A percentile compares a stretch with the other conserved stretches of the same genome.
Evolutionary conservation across 345 rosid species (phyloP).

Genomic region (Clausena lansium): DNA sequence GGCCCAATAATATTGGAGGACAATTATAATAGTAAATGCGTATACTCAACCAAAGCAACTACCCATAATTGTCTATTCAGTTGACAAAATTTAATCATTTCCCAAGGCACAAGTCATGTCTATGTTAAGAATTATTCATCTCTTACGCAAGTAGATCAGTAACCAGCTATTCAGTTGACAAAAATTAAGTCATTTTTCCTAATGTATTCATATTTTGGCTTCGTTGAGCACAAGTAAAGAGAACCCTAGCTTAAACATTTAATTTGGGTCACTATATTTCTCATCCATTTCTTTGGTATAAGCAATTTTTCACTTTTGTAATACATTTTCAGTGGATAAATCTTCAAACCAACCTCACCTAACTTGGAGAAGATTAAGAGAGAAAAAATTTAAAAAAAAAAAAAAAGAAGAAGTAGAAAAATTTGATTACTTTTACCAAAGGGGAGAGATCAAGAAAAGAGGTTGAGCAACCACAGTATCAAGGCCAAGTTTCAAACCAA

Average conservation of each 20-base stretch:
- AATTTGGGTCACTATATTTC: neutral
- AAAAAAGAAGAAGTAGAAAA: neutral
- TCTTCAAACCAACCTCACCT: conserved; percentile 41
- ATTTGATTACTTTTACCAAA: neutral
- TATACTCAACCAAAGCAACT: neutral
- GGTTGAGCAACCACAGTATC: conserved; percentile 6
- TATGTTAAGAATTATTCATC: neutral
- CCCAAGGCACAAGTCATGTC: neutral
- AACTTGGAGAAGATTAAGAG: neutral
- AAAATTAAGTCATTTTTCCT: neutral
- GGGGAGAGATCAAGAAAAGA: neutral
- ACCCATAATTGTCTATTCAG: too few species aligned
- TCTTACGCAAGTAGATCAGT: neutral
- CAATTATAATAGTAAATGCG: neutral
- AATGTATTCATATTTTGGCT: neutral
- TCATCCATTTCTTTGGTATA: neutral
- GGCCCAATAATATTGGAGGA: neutral
- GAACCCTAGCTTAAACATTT: neutral
- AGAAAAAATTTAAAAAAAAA: too few species aligned
- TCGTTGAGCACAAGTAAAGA: neutral
- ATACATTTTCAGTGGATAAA: neutral
- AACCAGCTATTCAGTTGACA: neutral
- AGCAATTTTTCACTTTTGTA: neutral
- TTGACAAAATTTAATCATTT: too few species aligned
- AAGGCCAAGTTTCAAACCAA: conserved; percentile 30